Conservation (phyloP, 2,329 filamentous ascomycete genomes). For the Fusarium denticulatum region DNA sequence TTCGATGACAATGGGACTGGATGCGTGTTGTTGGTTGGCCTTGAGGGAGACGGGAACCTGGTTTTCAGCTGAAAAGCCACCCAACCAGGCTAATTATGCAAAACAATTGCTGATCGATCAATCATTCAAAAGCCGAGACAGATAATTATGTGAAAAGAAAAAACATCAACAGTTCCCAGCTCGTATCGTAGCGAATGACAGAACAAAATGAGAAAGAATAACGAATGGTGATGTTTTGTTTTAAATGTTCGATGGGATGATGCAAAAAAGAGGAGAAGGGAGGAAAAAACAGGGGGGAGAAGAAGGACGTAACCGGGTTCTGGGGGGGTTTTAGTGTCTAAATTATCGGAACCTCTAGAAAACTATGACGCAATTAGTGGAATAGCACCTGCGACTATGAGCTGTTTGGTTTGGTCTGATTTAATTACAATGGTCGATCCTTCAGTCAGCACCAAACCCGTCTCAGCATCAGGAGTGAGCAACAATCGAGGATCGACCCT, state of each 20-base stretch:
- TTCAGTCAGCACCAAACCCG: constrained; percentile 17
- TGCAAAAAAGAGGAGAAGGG: not conserved
- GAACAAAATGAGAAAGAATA: not conserved
- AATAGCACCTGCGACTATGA: not conserved
- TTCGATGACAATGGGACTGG: not conserved
- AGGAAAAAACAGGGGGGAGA: not conserved
- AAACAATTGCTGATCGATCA: constrained; percentile 5
- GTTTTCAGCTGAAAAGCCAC: constrained; percentile 32
- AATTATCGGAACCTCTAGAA: not conserved
- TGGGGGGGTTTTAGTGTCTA: not conserved
- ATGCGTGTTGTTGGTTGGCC: constrained; percentile 3
- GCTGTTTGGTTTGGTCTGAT: not conserved
- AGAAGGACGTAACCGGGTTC: not conserved
- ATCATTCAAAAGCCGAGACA: not conserved
- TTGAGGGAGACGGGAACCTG: not conserved
- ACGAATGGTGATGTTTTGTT: not conserved
- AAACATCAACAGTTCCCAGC: not conserved
- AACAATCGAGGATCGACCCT: not conserved
- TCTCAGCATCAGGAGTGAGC: not conserved
- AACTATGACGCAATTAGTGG: not conserved
- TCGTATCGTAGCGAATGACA: constrained; percentile 18
- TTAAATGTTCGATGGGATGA: not conserved
- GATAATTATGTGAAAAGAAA: no score
- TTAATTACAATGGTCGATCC: constrained; percentile 24
- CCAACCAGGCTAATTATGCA: not conserved